Conservation (phyloP, 441 rosid genomes). For the Jatropha multifida region DNA sequence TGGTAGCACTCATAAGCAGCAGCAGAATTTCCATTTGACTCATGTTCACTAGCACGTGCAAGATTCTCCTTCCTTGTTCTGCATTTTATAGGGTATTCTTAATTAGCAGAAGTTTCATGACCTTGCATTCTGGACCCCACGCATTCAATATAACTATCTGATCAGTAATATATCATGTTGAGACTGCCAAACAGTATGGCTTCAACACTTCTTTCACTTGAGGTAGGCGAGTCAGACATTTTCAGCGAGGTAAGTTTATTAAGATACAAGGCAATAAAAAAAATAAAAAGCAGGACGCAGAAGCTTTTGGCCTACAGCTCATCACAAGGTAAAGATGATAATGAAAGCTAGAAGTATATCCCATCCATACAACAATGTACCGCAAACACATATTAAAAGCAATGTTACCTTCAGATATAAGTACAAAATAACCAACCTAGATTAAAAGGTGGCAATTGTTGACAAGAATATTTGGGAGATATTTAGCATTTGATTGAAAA, state of each 20-base stretch:
- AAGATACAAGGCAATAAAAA: neutral
- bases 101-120: slow-evolving; percentile 2
- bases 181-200: slow-evolving; percentile 11
- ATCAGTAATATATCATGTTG: neutral
- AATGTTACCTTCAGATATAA: neutral
- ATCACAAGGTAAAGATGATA: slow-evolving; percentile 3
- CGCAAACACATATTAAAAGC: neutral
- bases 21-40: slow-evolving; percentile 71
- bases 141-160: neutral
- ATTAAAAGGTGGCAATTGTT: neutral
- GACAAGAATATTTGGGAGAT: neutral
- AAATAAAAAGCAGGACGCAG: neutral
- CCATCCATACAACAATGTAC: neutral
- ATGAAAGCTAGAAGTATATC: neutral
- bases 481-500: slow-evolving; percentile 1
- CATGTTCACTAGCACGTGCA: slow-evolving; percentile 82
- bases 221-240: neutral
- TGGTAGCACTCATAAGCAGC: slow-evolving; percentile 94
- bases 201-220: neutral
- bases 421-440: neutral
- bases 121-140: neutral
- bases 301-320: slow-evolving; percentile 6
- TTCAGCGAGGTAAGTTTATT: slow-evolving; percentile 1
- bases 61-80: slow-evolving; percentile 91
- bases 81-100: slow-evolving; percentile 17